Evolutionary conservation across 2,329 filamentous ascomycete genomes (phyloP), one percentile per base, ranked within the genome.

Genomic region (Botryotinia convoluta): DNA sequence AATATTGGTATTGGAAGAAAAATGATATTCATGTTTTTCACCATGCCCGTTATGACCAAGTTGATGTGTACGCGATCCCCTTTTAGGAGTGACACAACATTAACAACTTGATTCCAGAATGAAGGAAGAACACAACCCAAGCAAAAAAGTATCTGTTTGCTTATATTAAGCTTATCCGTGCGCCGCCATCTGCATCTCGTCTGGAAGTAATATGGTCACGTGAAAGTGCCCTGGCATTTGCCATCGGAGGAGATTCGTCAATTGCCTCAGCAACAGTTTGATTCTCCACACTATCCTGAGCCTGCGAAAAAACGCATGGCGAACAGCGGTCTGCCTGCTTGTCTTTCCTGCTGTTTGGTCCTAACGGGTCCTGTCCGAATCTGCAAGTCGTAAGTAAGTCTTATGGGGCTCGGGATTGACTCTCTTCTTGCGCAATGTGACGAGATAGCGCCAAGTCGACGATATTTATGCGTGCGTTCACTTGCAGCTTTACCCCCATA

Each of bases 361-460:
- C 60, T 39, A 72, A 67, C 63, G 71, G 57, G 59, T 45, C 42
- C 63, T 32, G 62, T 69, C 71, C 71, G 71, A 72, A 72, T 69
- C 71, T 72, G 70, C 62, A 72, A 60, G 61, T 68, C 45, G 70
- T 48, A 68, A 60, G 48, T 72, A 39, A 48, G 29, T 54, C 35
- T 48, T 54, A 72, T 67, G 70, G 61, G 70, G 35, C 42, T 37
- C 63, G 63, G 62, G 48, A 65, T 69, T 42, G 48, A 72, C 63
- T 59, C 70, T 59, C 63, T 64, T 72, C 71, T 72, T 72, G 71
- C 71, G 71, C 63, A 72, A 72, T 72, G 71, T 72, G 71, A 69
- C 54, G 54, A 72, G 71, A 72, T 51, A 72, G 70, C 61, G 69
- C 69, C 42, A 51, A 71, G 44, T 62, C n/a, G 37, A 68, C 48